Evolutionary conservation across 768 basidiomycete genomes (phyloP), one percentile per base, ranked within the genome.

Genomic region (Russula sp.): DNA sequence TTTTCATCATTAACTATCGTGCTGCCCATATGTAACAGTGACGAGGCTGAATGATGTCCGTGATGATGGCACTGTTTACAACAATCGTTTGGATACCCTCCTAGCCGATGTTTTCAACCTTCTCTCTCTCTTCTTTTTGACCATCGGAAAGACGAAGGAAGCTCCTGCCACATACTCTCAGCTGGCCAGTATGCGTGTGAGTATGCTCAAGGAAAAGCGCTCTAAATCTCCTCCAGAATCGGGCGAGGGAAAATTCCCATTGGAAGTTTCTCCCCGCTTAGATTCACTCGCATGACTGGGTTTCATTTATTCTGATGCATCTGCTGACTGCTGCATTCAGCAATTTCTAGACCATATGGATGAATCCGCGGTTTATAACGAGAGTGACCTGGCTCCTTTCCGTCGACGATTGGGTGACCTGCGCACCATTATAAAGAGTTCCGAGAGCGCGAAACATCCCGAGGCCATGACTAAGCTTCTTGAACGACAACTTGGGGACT

Each of bases 311-410:
- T 50, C n/a, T 48, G 43, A 43, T 43, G 54, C 41, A 47, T 20
- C 18, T 51, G 29, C 59, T 56, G 29, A 51, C 62, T 32, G 46
- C 43, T 49, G 18, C 42, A 51, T 52, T 55, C 76, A 96, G 92
- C 89, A 94, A 93, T 88, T 97, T 41, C 81, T 96, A 50, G 86
- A 88, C 71, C 92, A 95, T 71, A 90, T 98, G 88, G 90, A 94
- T 73, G 97, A 99, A 72, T 93, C 92, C 1, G 88, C 88, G 7
- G 87, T 93, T 48, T 98, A 98, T 75, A 98, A 93, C 67, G 91
- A 94, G 70, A 76, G 86, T 25, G 93, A 97, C 75, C 85, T 98
- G 35, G 80, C 81, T 34, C 94, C 97, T 2, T 98, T 98, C 75
- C 84, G 87, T 59, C 80, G 81, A 65, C 85, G 97, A 61, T 75